These are phyloP conservation scores for Populus tomentosa DNA, from an alignment of 441 rosid genomes.

Conservation along the genomic window DNA sequence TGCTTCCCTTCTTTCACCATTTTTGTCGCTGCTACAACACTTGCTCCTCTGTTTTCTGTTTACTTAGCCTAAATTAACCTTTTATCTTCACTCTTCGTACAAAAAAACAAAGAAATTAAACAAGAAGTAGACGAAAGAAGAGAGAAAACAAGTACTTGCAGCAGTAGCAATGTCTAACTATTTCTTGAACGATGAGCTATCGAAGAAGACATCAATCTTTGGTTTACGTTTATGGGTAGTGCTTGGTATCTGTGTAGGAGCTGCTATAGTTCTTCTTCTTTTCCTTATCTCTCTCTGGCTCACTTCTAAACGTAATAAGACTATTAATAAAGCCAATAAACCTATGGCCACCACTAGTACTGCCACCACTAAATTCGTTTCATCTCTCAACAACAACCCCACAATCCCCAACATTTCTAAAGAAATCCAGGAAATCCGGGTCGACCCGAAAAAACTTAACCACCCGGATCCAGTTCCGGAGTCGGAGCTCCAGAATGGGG, in stretches of 20 bases:
- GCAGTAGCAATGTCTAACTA: slow-evolving; percentile 35
- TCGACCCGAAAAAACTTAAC: slow-evolving; percentile 35
- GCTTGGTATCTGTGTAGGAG: slow-evolving; percentile 52
- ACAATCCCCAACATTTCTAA: slow-evolving; percentile 70
- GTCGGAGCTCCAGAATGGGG: slow-evolving; percentile 32
- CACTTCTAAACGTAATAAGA: slow-evolving; percentile 38
- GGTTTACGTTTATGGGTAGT: slow-evolving; percentile 56
- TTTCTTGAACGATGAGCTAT: slow-evolving; percentile 41
- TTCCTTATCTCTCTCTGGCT: slow-evolving; percentile 60
- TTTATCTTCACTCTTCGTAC: not conserved
- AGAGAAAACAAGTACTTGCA: slow-evolving; percentile 2
- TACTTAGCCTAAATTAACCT: not conserved
- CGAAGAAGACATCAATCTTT: slow-evolving; percentile 51
- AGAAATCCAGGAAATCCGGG: slow-evolving; percentile 72
- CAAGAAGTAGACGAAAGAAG: not conserved
- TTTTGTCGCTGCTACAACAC: not conserved
- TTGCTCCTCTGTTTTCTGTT: not conserved
- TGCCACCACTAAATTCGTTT: slow-evolving; percentile 4
- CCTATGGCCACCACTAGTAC: not conserved
- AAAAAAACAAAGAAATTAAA: not conserved
- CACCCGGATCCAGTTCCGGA: slow-evolving; percentile 50
- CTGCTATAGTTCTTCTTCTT: slow-evolving; percentile 56
- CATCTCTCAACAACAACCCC: slow-evolving; percentile 24
- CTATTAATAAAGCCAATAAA: slow-evolving; percentile 20
- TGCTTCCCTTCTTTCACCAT: not conserved